phyloP scores from a whole-genome alignment of 345 rosid genomes.

The Eucalyptus coolabah region DNA sequence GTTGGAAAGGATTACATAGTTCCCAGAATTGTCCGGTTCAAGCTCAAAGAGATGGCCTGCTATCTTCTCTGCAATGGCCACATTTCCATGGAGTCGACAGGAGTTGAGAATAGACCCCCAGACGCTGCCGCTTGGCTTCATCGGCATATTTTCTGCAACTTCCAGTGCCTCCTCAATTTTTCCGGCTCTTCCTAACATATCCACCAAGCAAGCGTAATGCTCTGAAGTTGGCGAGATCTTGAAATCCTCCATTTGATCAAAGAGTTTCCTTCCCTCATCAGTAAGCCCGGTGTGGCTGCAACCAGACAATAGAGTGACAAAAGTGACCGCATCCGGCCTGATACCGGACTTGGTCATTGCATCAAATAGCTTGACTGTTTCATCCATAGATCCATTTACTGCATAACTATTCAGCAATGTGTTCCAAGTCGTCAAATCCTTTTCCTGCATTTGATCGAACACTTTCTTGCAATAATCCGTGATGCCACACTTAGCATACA shows the following conservation, averaged over 20 bases:
- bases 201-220: slow-evolving; percentile 77
- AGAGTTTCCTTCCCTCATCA: slow-evolving; percentile 39
- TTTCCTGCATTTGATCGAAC: slow-evolving; percentile 42
- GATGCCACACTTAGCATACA: slow-evolving; percentile 76
- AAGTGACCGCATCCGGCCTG: slow-evolving; percentile 54
- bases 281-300: slow-evolving; percentile 55
- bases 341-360: slow-evolving; percentile 30
- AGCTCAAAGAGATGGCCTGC: slow-evolving; percentile 23
- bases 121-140: slow-evolving; percentile 46
- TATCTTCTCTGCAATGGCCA: slow-evolving; percentile 16
- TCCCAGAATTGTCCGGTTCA: slow-evolving; percentile 28
- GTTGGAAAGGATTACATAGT: slow-evolving; percentile 31
- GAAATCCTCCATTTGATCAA: slow-evolving; percentile 36
- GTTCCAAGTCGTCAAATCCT: slow-evolving; percentile 71
- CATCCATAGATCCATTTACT: slow-evolving; percentile 57
- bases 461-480: slow-evolving; percentile 32
- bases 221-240: slow-evolving; percentile 47
- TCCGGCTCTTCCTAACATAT: slow-evolving; percentile 61
- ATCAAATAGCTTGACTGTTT: slow-evolving; percentile 41
- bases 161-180: slow-evolving; percentile 56
- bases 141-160: slow-evolving; percentile 49
- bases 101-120: slow-evolving; percentile 87
- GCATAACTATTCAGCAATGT: slow-evolving; percentile 57
- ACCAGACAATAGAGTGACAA: slow-evolving; percentile 47
- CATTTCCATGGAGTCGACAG: slow-evolving; percentile 29